phyloP scores from a whole-genome alignment of 768 basidiomycete species.

The Floccularia luteovirens region DNA sequence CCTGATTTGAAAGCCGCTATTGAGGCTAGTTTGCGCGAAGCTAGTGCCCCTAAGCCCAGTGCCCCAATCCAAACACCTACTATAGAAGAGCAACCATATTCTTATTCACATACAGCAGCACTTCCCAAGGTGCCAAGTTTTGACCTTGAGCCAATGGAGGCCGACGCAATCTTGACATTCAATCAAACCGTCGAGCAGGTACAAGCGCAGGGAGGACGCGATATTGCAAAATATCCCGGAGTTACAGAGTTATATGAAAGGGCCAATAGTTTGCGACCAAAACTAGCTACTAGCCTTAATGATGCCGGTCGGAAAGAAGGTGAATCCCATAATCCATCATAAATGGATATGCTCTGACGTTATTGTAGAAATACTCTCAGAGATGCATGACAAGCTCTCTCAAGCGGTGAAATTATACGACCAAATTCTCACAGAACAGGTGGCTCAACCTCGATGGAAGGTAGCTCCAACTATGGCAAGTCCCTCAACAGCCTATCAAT shows the following conservation, averaged over 20 bases:
- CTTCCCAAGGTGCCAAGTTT: slow-evolving; percentile 60
- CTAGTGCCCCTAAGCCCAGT: slow-evolving; percentile 68
- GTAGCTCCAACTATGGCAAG: slow-evolving; percentile 20
- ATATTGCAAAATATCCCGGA: slow-evolving; percentile 76
- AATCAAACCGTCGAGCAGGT: slow-evolving; percentile 86
- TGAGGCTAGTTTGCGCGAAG: slow-evolving; percentile 89
- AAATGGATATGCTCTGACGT: slow-evolving; percentile 1
- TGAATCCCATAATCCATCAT: slow-evolving; percentile 19
- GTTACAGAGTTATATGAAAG: slow-evolving; percentile 82
- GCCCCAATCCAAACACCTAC: slow-evolving; percentile 60
- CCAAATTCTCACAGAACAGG: slow-evolving; percentile 75
- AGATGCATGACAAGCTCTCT: slow-evolving; percentile 93
- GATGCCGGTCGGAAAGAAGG: slow-evolving; percentile 84
- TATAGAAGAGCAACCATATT: slow-evolving; percentile 29
- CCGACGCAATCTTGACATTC: slow-evolving; percentile 85
- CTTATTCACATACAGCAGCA: slow-evolving; percentile 23
- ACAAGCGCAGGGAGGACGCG: slow-evolving; percentile 67
- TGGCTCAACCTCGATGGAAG: slow-evolving; percentile 66
- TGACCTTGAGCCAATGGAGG: slow-evolving; percentile 77
- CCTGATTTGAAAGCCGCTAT: slow-evolving; percentile 91
- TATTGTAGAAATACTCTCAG: slow-evolving; percentile 67
- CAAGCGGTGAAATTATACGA: slow-evolving; percentile 92
- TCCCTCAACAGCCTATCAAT: slow-evolving; percentile 9
- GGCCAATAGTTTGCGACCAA: slow-evolving; percentile 70
- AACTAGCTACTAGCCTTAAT: slow-evolving; percentile 76